Evolutionary conservation across 1,139 yeast genomes (phyloP).

Genomic region (Diutina mesorugosa): DNA sequence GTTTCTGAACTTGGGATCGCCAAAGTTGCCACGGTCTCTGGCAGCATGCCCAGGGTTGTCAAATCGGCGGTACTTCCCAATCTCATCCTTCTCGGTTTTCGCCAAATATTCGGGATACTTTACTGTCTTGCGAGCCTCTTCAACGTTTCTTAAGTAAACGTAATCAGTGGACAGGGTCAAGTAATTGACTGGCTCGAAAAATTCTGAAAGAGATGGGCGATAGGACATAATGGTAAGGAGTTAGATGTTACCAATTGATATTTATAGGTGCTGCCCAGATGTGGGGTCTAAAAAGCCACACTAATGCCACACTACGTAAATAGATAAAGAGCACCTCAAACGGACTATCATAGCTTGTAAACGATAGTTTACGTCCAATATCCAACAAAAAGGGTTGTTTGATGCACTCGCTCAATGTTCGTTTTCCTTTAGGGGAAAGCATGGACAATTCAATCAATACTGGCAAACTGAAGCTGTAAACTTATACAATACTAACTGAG

Average conservation of each 20-base stretch:
- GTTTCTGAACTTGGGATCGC: background rate
- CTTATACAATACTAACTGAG: too few relatives aligned
- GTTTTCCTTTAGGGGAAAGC: too few relatives aligned
- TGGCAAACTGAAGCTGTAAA: too few relatives aligned
- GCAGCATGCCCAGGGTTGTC: conserved; percentile 8
- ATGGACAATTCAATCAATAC: too few relatives aligned
- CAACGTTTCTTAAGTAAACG: background rate
- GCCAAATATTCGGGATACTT: background rate
- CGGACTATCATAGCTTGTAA: too few relatives aligned
- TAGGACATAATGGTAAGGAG: background rate
- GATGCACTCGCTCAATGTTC: too few relatives aligned
- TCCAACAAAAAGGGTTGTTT: too few relatives aligned
- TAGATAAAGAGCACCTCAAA: background rate
- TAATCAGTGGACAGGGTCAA: background rate
- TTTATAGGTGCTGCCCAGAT: background rate
- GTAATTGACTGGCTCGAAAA: background rate
- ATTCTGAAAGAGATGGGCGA: background rate
- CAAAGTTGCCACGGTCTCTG: background rate
- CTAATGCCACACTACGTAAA: background rate
- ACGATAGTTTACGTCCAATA: too few relatives aligned
- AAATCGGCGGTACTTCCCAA: background rate
- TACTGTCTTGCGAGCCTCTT: background rate
- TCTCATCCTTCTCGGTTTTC: background rate
- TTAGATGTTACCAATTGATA: background rate
- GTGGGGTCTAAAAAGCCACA: background rate